Evolutionary conservation across 768 basidiomycete genomes (phyloP), one percentile per base, ranked within the genome.

Genomic region (Macrocybe gigantea): DNA sequence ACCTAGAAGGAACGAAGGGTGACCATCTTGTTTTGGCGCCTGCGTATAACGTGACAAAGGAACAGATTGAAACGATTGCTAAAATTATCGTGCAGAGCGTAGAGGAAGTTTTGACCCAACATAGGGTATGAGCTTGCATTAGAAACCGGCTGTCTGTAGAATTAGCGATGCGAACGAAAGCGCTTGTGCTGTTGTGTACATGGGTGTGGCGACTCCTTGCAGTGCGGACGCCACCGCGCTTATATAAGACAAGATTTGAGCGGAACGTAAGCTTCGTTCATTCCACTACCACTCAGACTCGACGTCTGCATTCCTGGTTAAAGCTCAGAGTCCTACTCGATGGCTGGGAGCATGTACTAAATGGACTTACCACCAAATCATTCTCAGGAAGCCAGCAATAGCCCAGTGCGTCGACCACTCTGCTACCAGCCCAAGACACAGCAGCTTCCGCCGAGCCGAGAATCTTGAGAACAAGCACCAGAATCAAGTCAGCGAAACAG

Each of bases 341-440:
- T 90, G 87, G 87, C 87, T 83, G 82, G 79, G 80, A 68, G 82
- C 77, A 82, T 78, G 73, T 74, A 80, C 85, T 89, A 88, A 89
- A 90, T 90, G 88, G 88, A 90, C 84, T 80, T 85, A 80, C 78
- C 79, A 86, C 79, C 76, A 72, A 69, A 68, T 62, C 70, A 86
- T 74, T 73, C 76, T 61, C 77, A 77, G 75, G 79, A 82, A 79
- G 81, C 82, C 78, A 78, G 77, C 67, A 76, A 71, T 72, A 79
- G 76, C 78, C 79, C 67, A 82, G 75, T 69, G 64, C 72, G 71
- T 68, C 56, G 45, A 45, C 59, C 65, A 69, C 62, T 70, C 68
- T 64, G 52, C 57, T 62, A 54, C 65, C 68, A 61, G 65, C 72
- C 60, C 68, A 66, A 60, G 68, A 68, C 57, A 65, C 63, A 49